Base-by-base conservation (phyloP, 2,329 filamentous ascomycete genomes). In the Aspergillus thermomutatus region DNA sequence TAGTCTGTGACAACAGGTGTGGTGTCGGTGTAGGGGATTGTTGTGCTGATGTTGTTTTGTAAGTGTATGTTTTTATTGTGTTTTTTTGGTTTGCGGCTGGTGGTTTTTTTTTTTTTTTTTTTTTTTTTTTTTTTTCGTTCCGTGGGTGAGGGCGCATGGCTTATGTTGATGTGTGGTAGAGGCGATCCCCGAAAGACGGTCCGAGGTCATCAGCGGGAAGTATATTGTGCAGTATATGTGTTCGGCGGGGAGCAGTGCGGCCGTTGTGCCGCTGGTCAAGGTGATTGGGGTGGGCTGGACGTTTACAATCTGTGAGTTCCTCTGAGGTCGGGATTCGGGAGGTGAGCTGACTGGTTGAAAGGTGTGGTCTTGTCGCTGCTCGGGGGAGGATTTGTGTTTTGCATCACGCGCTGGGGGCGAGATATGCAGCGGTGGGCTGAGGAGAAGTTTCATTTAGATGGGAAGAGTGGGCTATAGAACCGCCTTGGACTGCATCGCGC, bases 211-310 rank as follows among this genome's bases (percentile, higher is more conserved):
- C 53, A 87, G 88, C 1, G 88, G 89, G 0, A 94, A 94, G 71
- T 94, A 92, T 71, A 85, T 91, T 60, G 78, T 90, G 40, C 81
- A 91, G 26, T 94, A 93, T 72, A 67, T 91, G 3, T 89, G 91
- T 60, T 89, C 86, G 1, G 89, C 88, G 10, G 77, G 82, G 3
- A 88, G 84, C 0, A 89, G 85, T 6, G 90, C 87, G 0, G 83
- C 85, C 0, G 89, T 90, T 57, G 77, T 93, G 53, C 91, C 91
- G 0, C 84, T 87, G 9, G 83, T 92, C 28, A 76, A 90, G 57
- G 77, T 73, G 26, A 88, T 93, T 55, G 90, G 91, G 4, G 86
- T 93, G 0, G 91, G 90, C 0, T 92, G 89, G 88, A 91, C 91
- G 69, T 87, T 83, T 56, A 92, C 89, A 0, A 87, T 92, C 56